Base-by-base conservation (phyloP, 1,284 basidiomycete genomes). In the Sporisorium graminicola region DNA sequence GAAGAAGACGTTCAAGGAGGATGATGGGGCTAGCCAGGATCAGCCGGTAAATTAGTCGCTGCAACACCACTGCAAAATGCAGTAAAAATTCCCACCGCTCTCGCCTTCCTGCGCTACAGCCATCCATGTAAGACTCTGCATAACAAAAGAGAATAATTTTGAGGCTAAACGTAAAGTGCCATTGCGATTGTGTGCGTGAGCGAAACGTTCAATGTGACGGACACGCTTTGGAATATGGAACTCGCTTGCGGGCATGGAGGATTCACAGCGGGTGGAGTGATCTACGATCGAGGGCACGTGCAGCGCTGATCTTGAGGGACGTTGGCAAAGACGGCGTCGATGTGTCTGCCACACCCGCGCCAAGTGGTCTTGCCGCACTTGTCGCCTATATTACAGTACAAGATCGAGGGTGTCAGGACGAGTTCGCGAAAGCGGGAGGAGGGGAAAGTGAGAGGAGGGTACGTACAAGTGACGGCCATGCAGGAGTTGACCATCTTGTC, bases 311-410 rank as follows among this genome's bases (percentile, higher is more conserved):
- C 76, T 26, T 50, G 37, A 56, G 76, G 68, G 0, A 78, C 65
- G 58, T 64, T 63, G 50, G 56, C 55, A 37, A 74, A 71, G 50
- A 78, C 72, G n/a, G 58, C 43, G 51, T 79, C 77, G 54, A 74
- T 61, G 63, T 79, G 77, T 22, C 35, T 62, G 55, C 77, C 77
- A 29, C 77, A 79, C 20, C 77, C 77, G 13, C 56, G 51, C 77
- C 77, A 79, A 20, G 77, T 79, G 40, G 77, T 79, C 58, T 79
- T 79, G 47, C 77, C 77, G 51, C 77, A 79, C 63, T 74, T 79
- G 58, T 68, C 71, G 59, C 77, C 77, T 79, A 62, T 40, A 9
- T 8, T n/a, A 5, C 13, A 52, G 6, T 1, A 12, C 16, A 27
- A 20, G 18, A 9, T 2, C 18, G 29, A 37, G 5, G 35, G 7